Base-by-base conservation (phyloP, 2,329 filamentous ascomycete species). In the Fusarium mangiferae region DNA sequence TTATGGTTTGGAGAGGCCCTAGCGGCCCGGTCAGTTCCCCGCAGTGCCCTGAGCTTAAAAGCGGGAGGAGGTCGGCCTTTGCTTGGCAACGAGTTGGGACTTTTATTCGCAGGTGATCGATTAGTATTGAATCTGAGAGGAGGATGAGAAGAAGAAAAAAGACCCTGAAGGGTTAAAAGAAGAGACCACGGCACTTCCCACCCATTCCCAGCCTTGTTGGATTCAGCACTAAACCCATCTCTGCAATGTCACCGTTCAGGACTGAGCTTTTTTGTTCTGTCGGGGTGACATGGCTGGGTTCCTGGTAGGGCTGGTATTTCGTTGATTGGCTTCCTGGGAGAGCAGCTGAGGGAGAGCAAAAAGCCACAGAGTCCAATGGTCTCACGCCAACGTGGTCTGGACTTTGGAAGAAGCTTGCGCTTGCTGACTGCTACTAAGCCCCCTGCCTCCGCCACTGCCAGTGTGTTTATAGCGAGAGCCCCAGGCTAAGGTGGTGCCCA, bases 1-100 rank as follows among this genome's bases (percentile, higher is more conserved):
- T 39, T 48, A 36, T 24, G 26, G 38, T 41, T 49, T 45, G 24
- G 61, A 49, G 57, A 73, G 62, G 58, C 68, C 72, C 72, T 68
- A 62, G 64, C 62, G 62, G 72, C 67, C 67, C 71, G 67, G 46
- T 68, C 51, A 52, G 62, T 74, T 68, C 71, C 71, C 72, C 72
- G 71, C 72, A 74, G 55, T 59, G 61, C 44, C 59, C 59, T 70
- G 48, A 56, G 51, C 69, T 62, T 62, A 61, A 68, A 18, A 54
- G 52, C 59, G 41, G 30, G 39, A 56, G 28, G 35, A 56, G 38
- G 39, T 35, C 48, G 33, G 41, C 35, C 41, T 59, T 35, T 39
- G 41, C 52, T 55, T 51, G 46, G 42, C 48, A 36, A 28, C 55
- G 28, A 18, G n/a, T 58, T 58, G 24, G n/a, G 33, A 26, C 7